Evolutionary conservation across 2,329 filamentous ascomycete species (phyloP), one percentile per base, ranked within the genome.

Genomic region (Arthrobotrys sphaeroides): DNA sequence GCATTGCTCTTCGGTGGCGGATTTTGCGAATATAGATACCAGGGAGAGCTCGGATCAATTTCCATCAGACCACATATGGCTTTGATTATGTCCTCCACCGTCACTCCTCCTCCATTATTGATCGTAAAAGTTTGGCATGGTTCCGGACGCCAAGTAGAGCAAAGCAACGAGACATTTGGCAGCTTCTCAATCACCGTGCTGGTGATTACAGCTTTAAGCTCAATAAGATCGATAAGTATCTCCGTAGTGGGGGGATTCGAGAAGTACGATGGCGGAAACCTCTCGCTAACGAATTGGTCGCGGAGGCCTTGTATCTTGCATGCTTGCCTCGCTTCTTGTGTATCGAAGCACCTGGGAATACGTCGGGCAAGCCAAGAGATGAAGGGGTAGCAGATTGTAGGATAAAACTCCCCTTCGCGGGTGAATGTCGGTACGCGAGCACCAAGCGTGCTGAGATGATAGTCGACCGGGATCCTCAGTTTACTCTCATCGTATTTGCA

Each of bases 281-380:
- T 40, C 5, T 59, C 53, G 7, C 9, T 3, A 7, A 42, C 4
- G 24, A 28, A 40, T 42, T 40, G 33, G 4, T n/a, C 24, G 20
- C 31, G 53, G 1, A 59, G 33, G 5, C 42, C 6, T 59, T 7
- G 9, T 38, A 42, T 42, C 2, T 20, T n/a, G n/a, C 6, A 12
- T 18, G 10, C 9, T 5, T 9, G 22, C 5, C n/a, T 16, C 3
- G 3, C 28, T 10, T 40, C 18, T 0, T 12, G 20, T n/a, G n/a
- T n/a, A n/a, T n/a, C n/a, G 7, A 42, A 59, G 18, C 33, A 40
- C n/a, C 53, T 9, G 6, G 33, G 33, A 9, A 59, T n/a, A 12
- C 53, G 33, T 16, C 38, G 18, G 26, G 53, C 33, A 5, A 59
- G 53, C 53, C 53, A 59, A 24, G 53, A 40, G 6, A 59, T 40